Percentiles rank a stretch among this genome's conserved stretches.
These are phyloP conservation scores for Marasmius fiardii DNA, from an alignment of 1,284 basidiomycete species.

Conservation along the genomic window DNA sequence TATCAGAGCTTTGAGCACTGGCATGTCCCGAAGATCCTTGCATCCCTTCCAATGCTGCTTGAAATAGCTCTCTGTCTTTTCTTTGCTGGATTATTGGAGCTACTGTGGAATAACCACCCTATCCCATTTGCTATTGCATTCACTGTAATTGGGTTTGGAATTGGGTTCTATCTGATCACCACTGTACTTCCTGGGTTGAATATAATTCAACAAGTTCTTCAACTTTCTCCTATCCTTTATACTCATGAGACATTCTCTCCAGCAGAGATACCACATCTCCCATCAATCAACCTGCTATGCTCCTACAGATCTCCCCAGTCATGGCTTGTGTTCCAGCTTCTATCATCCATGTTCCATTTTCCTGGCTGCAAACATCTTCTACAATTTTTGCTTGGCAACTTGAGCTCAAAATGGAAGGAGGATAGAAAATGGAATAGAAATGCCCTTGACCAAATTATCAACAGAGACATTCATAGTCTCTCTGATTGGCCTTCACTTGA, in stretches of 20 bases:
- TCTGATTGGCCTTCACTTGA: neutral
- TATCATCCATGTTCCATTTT: neutral
- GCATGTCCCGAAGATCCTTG: neutral
- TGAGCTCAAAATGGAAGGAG: neutral
- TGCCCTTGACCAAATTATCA: no score
- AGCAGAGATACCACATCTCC: neutral
- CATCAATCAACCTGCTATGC: neutral
- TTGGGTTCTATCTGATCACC: neutral
- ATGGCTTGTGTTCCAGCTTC: neutral
- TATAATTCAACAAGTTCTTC: neutral
- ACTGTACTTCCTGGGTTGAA: neutral
- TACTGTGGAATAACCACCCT: conserved; percentile 1
- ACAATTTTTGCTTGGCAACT: neutral
- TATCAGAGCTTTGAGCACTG: neutral
- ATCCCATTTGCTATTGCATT: neutral
- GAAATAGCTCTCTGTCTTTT: conserved; percentile 2
- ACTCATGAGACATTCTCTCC: no score
- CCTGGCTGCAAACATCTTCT: neutral
- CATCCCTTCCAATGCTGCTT: conserved; percentile 1
- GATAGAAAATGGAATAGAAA: neutral
- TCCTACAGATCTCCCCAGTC: neutral
- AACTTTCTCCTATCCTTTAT: neutral
- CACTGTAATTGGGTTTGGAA: neutral
- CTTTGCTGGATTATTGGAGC: conserved; percentile 5
- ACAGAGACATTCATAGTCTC: neutral